A percentile compares a stretch with the other conserved stretches of the same genome.
Evolutionary conservation across 2,329 filamentous ascomycete species (phyloP).

Genomic region (Venturia aucupariae): DNA sequence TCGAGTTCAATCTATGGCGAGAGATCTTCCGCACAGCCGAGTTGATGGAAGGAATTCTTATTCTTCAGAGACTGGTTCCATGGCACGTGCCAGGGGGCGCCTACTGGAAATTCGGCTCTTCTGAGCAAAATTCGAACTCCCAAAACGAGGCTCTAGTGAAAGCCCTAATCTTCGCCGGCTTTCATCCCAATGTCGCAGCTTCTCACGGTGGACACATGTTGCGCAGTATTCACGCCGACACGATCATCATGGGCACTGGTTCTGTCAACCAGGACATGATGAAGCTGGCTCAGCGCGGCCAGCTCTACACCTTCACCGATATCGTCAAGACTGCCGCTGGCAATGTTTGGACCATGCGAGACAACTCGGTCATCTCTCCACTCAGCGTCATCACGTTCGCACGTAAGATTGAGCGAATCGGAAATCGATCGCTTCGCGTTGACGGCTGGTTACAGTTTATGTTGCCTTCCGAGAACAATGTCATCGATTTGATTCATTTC

Average conservation of each 20-base stretch:
- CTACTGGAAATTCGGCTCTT: conserved; percentile 17
- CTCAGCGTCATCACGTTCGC: conserved; percentile 25
- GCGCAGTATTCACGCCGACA: conserved; percentile 16
- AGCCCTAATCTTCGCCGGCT: conserved; percentile 35
- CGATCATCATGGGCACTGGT: conserved; percentile 14
- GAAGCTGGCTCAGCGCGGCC: conserved; percentile 5
- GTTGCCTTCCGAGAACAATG: neutral
- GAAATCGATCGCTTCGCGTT: neutral
- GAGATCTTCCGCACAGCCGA: conserved; percentile 13
- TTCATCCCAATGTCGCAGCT: conserved; percentile 38
- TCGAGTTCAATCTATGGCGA: conserved; percentile 34
- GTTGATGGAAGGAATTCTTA: neutral
- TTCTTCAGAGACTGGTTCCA: conserved; percentile 18
- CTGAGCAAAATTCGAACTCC: conserved; percentile 37
- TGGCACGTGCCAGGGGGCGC: neutral
- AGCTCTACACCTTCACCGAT: conserved; percentile 13
- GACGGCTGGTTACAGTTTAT: conserved; percentile 10
- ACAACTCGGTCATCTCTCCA: conserved; percentile 21
- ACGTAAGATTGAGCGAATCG: conserved; percentile 15
- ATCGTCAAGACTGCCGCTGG: conserved; percentile 15
- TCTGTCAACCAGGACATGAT: conserved; percentile 6
- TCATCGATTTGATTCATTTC: neutral
- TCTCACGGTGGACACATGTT: conserved; percentile 22
- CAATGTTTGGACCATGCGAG: conserved; percentile 19
- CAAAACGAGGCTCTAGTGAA: conserved; percentile 35